Evolutionary conservation across 2,329 filamentous ascomycete species (phyloP).

Genomic region (Beauveria medogensis): DNA sequence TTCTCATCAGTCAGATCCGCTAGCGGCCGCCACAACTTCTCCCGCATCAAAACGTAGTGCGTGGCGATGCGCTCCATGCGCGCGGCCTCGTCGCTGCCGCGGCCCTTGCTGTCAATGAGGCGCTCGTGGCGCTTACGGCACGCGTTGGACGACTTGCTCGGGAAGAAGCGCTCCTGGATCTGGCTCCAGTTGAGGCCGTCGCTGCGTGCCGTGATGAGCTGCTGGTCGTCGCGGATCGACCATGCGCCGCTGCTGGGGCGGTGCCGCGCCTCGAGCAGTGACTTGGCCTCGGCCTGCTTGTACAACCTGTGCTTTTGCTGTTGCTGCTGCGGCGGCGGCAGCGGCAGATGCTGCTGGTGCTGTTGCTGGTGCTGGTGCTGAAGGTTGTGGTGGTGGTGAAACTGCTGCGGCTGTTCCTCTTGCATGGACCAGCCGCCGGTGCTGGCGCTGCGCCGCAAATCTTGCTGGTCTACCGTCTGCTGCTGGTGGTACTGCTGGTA

Average conservation of each 20-base stretch:
- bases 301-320: not conserved
- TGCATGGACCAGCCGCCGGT: not conserved
- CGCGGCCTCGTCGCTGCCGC: conserved; percentile 70
- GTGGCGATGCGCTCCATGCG: conserved; percentile 67
- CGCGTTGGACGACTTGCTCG: conserved; percentile 69
- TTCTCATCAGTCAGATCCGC: conserved; percentile 71
- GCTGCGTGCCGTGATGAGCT: conserved; percentile 61
- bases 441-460: conserved; percentile 2
- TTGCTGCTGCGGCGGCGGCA: not conserved
- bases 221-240: conserved; percentile 66
- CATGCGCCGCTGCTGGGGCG: conserved; percentile 60
- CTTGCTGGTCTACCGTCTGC: not conserved
- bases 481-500: not conserved
- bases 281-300: not conserved
- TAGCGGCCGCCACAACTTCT: conserved; percentile 73
- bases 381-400: not conserved
- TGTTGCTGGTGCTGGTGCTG: not conserved
- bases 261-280: conserved; percentile 19
- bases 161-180: conserved; percentile 70
- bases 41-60: conserved; percentile 71
- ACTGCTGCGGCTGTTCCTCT: not conserved
- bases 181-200: conserved; percentile 77
- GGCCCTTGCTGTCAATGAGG: conserved; percentile 65
- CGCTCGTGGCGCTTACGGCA: conserved; percentile 86
- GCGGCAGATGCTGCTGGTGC: not conserved